Evolutionary conservation across 176 grass and related monocot genomes (phyloP).

Genomic region (Canna indica): DNA sequence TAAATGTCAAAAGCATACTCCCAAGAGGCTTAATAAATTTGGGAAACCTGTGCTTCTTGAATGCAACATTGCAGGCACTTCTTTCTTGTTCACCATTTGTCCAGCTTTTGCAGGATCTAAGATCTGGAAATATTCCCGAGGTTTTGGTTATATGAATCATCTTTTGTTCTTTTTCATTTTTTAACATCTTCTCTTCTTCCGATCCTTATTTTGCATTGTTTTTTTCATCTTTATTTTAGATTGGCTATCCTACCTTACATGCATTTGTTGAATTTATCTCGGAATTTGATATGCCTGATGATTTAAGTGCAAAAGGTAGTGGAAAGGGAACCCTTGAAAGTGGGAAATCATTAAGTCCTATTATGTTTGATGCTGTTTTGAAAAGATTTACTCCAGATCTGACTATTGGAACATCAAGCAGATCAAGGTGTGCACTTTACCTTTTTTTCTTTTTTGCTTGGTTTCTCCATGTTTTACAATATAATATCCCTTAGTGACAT

Average conservation of each 20-base stretch:
- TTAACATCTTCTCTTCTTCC: constrained; percentile 12
- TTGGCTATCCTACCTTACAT: constrained; percentile 60
- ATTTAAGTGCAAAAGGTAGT: constrained; percentile 41
- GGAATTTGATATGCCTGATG: constrained; percentile 62
- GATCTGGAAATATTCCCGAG: constrained; percentile 53
- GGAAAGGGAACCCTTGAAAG: constrained; percentile 38
- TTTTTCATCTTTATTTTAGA: constrained; percentile 38
- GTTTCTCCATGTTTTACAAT: neutral
- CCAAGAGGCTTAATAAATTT: constrained; percentile 85
- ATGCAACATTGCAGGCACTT: constrained; percentile 83
- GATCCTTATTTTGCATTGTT: neutral
- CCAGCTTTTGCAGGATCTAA: constrained; percentile 53
- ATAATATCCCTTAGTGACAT: too few relatives aligned
- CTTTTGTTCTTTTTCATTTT: neutral
- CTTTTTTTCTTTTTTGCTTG: neutral
- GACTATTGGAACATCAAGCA: constrained; percentile 50
- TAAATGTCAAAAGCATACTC: constrained; percentile 38
- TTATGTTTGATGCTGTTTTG: constrained; percentile 77
- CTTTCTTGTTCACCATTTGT: constrained; percentile 82
- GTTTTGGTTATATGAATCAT: constrained; percentile 27
- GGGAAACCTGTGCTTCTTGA: constrained; percentile 90
- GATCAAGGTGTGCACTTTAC: constrained; percentile 42
- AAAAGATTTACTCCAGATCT: constrained; percentile 74
- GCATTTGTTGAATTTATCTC: constrained; percentile 82
- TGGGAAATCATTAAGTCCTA: constrained; percentile 53